These are phyloP conservation scores for Narthecium ossifragum DNA, from an alignment of 106 monocot species.

Conservation along the genomic window DNA sequence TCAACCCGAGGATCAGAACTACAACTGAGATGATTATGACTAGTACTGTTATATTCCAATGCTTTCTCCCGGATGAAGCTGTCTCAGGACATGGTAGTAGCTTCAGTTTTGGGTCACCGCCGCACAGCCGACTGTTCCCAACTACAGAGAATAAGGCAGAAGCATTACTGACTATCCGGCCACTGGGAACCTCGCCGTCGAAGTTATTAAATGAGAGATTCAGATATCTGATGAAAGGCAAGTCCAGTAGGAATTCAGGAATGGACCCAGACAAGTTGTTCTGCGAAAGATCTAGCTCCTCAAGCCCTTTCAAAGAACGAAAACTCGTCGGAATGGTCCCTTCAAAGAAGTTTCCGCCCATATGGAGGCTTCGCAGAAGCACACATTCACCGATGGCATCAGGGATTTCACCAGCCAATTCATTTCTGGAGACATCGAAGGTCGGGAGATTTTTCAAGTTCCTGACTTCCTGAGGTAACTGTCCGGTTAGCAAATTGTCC, in stretches of 20 bases:
- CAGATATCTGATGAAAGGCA: neutral
- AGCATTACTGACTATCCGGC: slow-evolving; percentile 1
- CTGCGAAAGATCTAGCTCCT: neutral
- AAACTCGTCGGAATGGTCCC: slow-evolving; percentile 7
- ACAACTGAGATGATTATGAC: neutral
- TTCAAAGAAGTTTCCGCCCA: slow-evolving; percentile 8
- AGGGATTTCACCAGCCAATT: slow-evolving; percentile 11
- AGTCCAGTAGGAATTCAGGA: neutral
- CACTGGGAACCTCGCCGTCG: slow-evolving; percentile 4
- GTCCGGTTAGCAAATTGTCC: slow-evolving; percentile 7
- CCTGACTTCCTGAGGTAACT: slow-evolving; percentile 7
- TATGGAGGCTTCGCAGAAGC: neutral
- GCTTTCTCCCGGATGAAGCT: neutral
- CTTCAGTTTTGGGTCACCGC: neutral
- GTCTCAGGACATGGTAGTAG: slow-evolving; percentile 6
- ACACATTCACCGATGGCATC: neutral
- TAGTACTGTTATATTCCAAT: neutral
- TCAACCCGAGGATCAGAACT: too few relatives aligned
- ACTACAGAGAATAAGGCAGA: neutral
- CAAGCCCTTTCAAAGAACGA: neutral
- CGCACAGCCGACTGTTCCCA: slow-evolving; percentile 16
- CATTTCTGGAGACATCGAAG: neutral
- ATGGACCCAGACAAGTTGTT: slow-evolving; percentile 9
- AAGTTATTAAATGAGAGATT: slow-evolving; percentile 25
- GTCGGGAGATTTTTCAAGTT: neutral